Evolutionary conservation across 1,284 basidiomycete species (phyloP), one percentile per base, ranked within the genome.

Genomic region (Porogramme epimiltina): DNA sequence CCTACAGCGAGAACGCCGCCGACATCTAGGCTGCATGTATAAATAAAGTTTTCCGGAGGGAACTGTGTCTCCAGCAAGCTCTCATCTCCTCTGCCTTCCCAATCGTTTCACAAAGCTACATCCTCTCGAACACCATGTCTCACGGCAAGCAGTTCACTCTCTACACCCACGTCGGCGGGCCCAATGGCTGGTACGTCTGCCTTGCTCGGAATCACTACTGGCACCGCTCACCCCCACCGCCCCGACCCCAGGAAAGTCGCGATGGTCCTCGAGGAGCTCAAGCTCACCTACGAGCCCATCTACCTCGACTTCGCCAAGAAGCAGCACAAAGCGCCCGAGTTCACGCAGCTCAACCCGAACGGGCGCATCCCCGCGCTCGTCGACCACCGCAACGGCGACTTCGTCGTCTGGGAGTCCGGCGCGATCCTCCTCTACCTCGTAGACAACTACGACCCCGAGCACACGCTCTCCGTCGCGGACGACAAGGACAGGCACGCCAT

Each of bases 331-430:
- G 67, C 76, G 58, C 70, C 70, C 33, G 78, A 73, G 73, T 79
- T 74, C 67, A 63, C 79, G 51, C 54, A 73, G 62, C 72, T 82
- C 62, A 81, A 81, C 70, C 81, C 80, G 3, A 83, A 83, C 64
- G 81, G 80, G 1, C 70, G 78, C 34, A 81, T 82, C 58, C 81
- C 81, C 4, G 74, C 75, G 4, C 59, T 78, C 33, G 62, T 71
- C 22, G 71, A 75, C 56, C 66, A 64, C 51, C 62, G 67, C 25
- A 66, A 71, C 34, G 62, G 68, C 47, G 71, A 75, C 41, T 75
- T 77, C 55, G 67, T 70, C 23, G 75, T 82, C 19, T 82, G 78
- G 60, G 80, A 82, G 54, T 63, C 60, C 8, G 59, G 61, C 36
- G 69, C 69, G 15, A 66, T 66, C 55, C 41, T 71, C 11, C 44